A percentile compares a stretch with the other conserved stretches of the same genome.
phyloP scores from a whole-genome alignment of 2,329 filamentous ascomycete genomes.

The Aureobasidium sp. region DNA sequence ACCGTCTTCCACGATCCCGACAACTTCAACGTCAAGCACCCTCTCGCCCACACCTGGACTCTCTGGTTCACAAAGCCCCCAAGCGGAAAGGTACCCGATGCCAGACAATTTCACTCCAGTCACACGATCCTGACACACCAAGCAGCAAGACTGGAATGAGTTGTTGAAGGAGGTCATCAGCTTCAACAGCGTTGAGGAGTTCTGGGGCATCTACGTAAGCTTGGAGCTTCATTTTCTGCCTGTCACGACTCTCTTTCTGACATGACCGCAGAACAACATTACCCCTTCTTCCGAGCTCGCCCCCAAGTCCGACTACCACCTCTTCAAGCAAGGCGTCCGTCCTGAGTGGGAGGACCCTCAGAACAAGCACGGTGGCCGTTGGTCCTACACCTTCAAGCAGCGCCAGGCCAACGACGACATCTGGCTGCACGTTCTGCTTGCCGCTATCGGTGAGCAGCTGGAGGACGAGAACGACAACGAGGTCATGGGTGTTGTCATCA shows the following conservation, averaged over 20 bases:
- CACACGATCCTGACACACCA: constrained; percentile 14
- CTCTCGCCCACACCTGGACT: constrained; percentile 94
- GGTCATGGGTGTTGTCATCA: constrained; percentile 98
- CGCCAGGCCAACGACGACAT: constrained; percentile 94
- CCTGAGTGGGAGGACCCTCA: constrained; percentile 98
- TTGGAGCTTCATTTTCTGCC: not conserved
- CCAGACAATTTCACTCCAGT: not conserved
- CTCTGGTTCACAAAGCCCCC: constrained; percentile 99
- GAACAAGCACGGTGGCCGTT: constrained; percentile 99
- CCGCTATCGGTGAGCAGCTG: constrained; percentile 93
- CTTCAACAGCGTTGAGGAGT: constrained; percentile 97
- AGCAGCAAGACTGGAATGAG: constrained; percentile 85
- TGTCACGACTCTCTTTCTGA: constrained; percentile 10
- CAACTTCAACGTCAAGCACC: constrained; percentile 99
- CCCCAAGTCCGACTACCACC: constrained; percentile 97
- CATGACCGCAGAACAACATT: constrained; percentile 78
- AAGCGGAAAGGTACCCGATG: constrained; percentile 67
- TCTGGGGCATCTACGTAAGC: constrained; percentile 98
- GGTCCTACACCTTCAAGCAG: constrained; percentile 97
- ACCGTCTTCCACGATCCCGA: constrained; percentile 98
- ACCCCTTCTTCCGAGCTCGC: constrained; percentile 90
- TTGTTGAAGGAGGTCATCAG: constrained; percentile 97
- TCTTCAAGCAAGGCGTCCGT: constrained; percentile 95
- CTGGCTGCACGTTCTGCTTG: constrained; percentile 96
- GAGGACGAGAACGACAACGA: constrained; percentile 92